Conservation (phyloP, 2,329 filamentous ascomycete species). For the Aureobasidium sp. region DNA sequence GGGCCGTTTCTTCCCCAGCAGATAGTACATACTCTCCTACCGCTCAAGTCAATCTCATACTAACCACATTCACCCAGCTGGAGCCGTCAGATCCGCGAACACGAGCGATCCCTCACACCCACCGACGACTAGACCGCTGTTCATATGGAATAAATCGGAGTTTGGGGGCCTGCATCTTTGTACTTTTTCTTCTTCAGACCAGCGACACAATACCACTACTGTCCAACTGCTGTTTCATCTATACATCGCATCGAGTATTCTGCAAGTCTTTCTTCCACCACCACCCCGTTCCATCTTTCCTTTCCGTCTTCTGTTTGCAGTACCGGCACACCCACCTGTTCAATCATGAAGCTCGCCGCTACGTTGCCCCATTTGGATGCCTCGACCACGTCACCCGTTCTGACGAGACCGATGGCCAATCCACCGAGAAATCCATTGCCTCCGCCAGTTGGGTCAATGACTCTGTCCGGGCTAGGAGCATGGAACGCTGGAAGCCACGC, state of each 20-base stretch:
- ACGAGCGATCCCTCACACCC: slow-evolving; percentile 38
- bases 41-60: not conserved
- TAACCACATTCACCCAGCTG: slow-evolving; percentile 34
- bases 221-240: not conserved
- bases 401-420: slow-evolving; percentile 48
- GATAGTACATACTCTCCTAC: slow-evolving; percentile 54
- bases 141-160: not conserved
- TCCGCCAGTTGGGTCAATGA: slow-evolving; percentile 89
- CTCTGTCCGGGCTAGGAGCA: slow-evolving; percentile 38
- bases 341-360: slow-evolving; percentile 85
- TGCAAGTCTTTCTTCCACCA: slow-evolving; percentile 30
- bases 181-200: not conserved
- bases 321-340: slow-evolving; percentile 78
- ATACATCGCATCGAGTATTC: slow-evolving; percentile 18
- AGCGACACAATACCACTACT: slow-evolving; percentile 11
- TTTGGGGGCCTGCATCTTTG: slow-evolving; percentile 5
- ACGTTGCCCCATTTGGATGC: slow-evolving; percentile 72
- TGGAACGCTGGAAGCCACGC: slow-evolving; percentile 74
- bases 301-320: slow-evolving; percentile 30
- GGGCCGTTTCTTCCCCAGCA: slow-evolving; percentile 72
- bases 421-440: slow-evolving; percentile 80
- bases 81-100: slow-evolving; percentile 63
- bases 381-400: slow-evolving; percentile 52
- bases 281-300: slow-evolving; percentile 43
- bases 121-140: not conserved